Conservation (phyloP, 768 basidiomycete genomes). For the Saitozyma sp. region DNA sequence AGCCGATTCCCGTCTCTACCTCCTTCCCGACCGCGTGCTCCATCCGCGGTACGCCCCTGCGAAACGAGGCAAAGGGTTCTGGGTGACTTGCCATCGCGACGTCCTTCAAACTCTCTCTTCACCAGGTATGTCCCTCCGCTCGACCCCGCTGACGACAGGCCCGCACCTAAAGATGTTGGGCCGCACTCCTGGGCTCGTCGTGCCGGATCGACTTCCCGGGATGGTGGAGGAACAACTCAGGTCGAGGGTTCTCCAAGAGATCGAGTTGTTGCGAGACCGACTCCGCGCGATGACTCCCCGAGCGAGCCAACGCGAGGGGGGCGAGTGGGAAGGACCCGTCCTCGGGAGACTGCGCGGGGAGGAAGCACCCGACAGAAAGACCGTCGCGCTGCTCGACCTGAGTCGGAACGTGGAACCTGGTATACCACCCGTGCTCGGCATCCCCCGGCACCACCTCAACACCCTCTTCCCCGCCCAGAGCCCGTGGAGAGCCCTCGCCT, state of each 20-base stretch:
- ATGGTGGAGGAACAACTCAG: not conserved
- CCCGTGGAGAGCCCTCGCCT: not conserved
- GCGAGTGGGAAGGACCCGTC: not conserved
- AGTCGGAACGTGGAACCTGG: not conserved
- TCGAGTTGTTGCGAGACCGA: not conserved
- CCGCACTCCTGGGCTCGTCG: not conserved
- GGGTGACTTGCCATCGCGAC: not conserved
- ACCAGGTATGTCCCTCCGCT: not conserved
- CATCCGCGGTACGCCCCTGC: not conserved
- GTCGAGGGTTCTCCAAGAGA: not conserved
- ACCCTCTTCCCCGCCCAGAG: not conserved
- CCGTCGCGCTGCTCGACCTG: not conserved
- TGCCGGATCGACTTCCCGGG: not conserved
- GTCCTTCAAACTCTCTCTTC: not conserved
- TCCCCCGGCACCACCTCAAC: not conserved
- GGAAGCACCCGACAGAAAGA: not conserved
- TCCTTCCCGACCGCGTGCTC: slow-evolving; percentile 5
- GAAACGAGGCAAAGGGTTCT: slow-evolving; percentile 3
- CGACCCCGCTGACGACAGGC: not conserved
- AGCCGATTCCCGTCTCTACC: too few relatives aligned
- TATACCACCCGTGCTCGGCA: not conserved
- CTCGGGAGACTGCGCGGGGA: not conserved
- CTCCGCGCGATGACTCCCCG: not conserved
- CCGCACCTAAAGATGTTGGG: not conserved
- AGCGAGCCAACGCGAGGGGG: not conserved